phyloP scores from a whole-genome alignment of 75 land plant species.

The Picea sitchensis region DNA sequence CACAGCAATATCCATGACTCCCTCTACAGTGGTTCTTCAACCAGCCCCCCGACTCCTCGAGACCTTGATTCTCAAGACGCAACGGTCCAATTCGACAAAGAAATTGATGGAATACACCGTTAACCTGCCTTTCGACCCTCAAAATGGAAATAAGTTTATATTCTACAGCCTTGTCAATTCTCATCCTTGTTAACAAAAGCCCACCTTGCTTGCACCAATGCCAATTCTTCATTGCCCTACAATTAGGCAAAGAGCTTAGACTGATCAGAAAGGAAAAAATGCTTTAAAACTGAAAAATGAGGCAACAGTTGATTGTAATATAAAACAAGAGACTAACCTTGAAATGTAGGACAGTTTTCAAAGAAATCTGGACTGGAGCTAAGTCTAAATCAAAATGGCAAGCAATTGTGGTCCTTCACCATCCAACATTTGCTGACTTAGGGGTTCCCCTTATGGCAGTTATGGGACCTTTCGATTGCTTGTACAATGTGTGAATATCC shows the following conservation, averaged over 20 bases:
- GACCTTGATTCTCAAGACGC: conserved; percentile 48
- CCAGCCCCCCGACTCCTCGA: conserved; percentile 50
- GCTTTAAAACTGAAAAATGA: too few relatives aligned
- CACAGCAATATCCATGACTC: conserved; percentile 66
- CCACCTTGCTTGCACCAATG: conserved; percentile 56
- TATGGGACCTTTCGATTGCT: conserved; percentile 44
- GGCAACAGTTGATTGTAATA: too few relatives aligned
- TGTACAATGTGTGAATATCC: conserved; percentile 36
- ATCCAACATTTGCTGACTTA: conserved; percentile 49
- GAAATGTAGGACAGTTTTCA: conserved; percentile 43
- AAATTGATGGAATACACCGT: conserved; percentile 42
- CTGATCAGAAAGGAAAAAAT: too few relatives aligned
- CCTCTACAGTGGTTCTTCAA: conserved; percentile 60
- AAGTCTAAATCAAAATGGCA: conserved; percentile 62
- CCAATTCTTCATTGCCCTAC: conserved; percentile 46
- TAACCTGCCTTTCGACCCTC: conserved; percentile 60
- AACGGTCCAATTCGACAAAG: conserved; percentile 46
- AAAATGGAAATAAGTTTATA: conserved; percentile 43
- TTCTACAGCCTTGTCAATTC: conserved; percentile 41
- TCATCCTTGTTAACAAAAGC: conserved; percentile 50
- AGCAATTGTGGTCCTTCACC: conserved; percentile 62
- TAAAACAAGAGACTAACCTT: conserved; percentile 24
- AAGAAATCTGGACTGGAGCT: conserved; percentile 51
- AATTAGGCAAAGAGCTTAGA: neutral
- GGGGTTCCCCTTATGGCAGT: conserved; percentile 56